Evolutionary conservation across 2,329 filamentous ascomycete genomes (phyloP).

Genomic region (Parasarocladium wereldwijsianum): DNA sequence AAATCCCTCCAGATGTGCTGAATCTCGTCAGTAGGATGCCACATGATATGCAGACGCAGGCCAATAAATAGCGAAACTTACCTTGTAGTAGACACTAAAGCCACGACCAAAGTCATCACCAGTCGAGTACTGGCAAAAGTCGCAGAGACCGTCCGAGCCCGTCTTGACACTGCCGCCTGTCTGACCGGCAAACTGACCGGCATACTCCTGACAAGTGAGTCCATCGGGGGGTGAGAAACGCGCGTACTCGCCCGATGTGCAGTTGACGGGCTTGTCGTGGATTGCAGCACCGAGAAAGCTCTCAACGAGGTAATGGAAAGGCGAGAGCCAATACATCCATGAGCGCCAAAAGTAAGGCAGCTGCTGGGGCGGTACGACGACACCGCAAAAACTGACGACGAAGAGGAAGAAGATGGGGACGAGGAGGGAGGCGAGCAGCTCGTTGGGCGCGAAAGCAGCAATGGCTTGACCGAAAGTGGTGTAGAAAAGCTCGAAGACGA

Average conservation of each 20-base stretch:
- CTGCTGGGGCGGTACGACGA: constrained; percentile 45
- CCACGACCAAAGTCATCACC: constrained; percentile 44
- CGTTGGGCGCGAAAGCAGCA: constrained; percentile 51
- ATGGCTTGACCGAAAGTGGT: constrained; percentile 53
- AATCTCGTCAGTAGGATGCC: too few relatives aligned
- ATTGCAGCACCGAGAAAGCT: constrained; percentile 42
- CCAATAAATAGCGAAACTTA: too few relatives aligned
- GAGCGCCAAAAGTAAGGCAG: constrained; percentile 48
- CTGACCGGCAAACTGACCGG: constrained; percentile 32
- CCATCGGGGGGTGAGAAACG: constrained; percentile 43
- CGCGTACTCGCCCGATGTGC: constrained; percentile 40
- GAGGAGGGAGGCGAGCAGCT: constrained; percentile 48
- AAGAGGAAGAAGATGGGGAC: constrained; percentile 59
- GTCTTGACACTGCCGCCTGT: constrained; percentile 46
- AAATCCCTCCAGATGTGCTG: constrained; percentile 53
- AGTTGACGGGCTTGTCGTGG: constrained; percentile 39
- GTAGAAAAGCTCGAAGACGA: constrained; percentile 53
- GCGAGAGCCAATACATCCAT: constrained; percentile 54
- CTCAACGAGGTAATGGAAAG: constrained; percentile 53
- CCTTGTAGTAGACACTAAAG: constrained; percentile 46
- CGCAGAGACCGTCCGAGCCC: constrained; percentile 40
- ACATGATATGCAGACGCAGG: too few relatives aligned
- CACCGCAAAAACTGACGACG: constrained; percentile 55
- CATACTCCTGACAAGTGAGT: constrained; percentile 46
- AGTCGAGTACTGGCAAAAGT: constrained; percentile 46